Evolutionary conservation across 305 asterid genomes (phyloP).

Genomic region (Striga hermonthica): DNA sequence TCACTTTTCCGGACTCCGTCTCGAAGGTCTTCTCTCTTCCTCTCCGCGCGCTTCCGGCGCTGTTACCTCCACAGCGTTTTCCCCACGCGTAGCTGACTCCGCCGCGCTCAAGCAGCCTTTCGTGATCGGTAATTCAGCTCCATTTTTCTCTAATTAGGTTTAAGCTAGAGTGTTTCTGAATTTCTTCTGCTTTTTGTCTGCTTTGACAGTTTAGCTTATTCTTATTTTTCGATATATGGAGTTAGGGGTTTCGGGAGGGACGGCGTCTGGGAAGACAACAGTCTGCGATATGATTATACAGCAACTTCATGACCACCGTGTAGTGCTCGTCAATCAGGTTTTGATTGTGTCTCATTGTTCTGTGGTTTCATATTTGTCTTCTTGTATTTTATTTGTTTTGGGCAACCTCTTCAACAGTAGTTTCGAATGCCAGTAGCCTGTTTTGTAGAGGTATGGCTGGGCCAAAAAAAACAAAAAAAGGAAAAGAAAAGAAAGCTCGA

Average conservation of each 20-base stretch:
- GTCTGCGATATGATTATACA: slow-evolving; percentile 99
- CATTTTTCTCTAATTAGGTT: neutral
- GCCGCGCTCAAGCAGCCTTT: slow-evolving; percentile 69
- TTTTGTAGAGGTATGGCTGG: too few relatives aligned
- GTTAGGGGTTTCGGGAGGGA: slow-evolving; percentile 96
- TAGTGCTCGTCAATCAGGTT: slow-evolving; percentile 93
- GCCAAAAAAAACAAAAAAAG: too few relatives aligned
- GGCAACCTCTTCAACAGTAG: too few relatives aligned
- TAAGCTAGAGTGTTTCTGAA: neutral
- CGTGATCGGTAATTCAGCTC: slow-evolving; percentile 65
- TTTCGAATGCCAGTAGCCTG: too few relatives aligned
- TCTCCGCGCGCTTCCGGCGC: slow-evolving; percentile 57
- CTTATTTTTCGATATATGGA: slow-evolving; percentile 21
- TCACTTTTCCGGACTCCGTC: slow-evolving; percentile 83
- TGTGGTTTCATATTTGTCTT: too few relatives aligned
- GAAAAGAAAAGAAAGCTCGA: too few relatives aligned
- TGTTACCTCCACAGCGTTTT: slow-evolving; percentile 34
- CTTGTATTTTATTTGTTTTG: neutral
- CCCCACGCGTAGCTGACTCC: slow-evolving; percentile 42
- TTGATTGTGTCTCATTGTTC: neutral
- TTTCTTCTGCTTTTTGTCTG: neutral
- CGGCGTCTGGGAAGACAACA: slow-evolving; percentile 70
- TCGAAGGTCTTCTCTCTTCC: slow-evolving; percentile 50
- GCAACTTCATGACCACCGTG: slow-evolving; percentile 98
- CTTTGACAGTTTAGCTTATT: slow-evolving; percentile 7